Evolutionary conservation across 257 asterid genomes (phyloP).

Genomic region (Coffea canephora): DNA sequence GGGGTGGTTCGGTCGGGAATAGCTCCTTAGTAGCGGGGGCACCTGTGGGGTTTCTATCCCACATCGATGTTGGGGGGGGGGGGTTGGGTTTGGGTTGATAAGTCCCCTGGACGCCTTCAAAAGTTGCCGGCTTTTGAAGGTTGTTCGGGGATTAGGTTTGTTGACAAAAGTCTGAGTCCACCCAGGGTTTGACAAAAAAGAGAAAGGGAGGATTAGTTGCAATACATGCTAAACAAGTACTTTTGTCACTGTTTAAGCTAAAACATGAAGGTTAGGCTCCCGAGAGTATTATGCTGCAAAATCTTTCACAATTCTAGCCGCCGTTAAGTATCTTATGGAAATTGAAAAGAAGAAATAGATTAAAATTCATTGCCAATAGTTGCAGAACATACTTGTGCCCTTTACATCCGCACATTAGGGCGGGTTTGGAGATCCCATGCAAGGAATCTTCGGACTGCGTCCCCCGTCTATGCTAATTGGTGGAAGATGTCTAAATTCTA

Average conservation of each 20-base stretch:
- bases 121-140: too few relatives aligned
- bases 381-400: conserved; percentile 12
- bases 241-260: not conserved
- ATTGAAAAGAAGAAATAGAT: not conserved
- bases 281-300: not conserved
- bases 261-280: not conserved
- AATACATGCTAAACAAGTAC: conserved; percentile 16
- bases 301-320: conserved; percentile 2
- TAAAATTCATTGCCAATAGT: not conserved
- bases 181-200: too few relatives aligned
- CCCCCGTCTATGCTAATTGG: not conserved
- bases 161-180: too few relatives aligned
- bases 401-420: conserved; percentile 33
- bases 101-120: too few relatives aligned
- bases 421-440: conserved; percentile 36
- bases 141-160: too few relatives aligned
- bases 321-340: not conserved
- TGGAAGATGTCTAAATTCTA: conserved; percentile 4
- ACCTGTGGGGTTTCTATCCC: too few relatives aligned
- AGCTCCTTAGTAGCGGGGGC: too few relatives aligned
- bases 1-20: too few relatives aligned
- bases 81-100: too few relatives aligned
- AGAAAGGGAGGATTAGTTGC: not conserved
- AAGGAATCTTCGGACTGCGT: conserved; percentile 31
- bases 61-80: too few relatives aligned